Evolutionary conservation across 2,329 filamentous ascomycete genomes (phyloP).

Genomic region (Aureobasidium sp.): DNA sequence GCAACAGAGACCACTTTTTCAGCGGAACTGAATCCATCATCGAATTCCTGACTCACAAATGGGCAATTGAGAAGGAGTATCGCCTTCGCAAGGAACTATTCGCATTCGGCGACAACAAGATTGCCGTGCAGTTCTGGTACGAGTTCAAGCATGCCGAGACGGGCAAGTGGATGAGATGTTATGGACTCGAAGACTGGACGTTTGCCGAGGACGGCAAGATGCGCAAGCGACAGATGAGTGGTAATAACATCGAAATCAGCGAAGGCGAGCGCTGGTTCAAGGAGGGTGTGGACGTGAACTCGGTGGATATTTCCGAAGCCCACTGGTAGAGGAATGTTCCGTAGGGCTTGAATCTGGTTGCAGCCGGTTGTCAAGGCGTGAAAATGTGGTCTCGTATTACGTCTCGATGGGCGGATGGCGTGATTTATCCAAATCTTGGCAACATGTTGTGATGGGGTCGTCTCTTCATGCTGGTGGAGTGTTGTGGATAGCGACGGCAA

Average conservation of each 20-base stretch:
- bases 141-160: conserved; percentile 64
- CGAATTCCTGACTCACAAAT: conserved; percentile 64
- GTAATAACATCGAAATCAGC: conserved; percentile 52
- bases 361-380: background rate
- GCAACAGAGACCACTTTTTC: conserved; percentile 67
- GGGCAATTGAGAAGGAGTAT: conserved; percentile 65
- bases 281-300: conserved; percentile 62
- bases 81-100: conserved; percentile 77
- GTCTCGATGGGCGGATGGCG: background rate
- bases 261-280: conserved; percentile 62
- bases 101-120: conserved; percentile 65
- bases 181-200: conserved; percentile 76
- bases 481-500: conserved; percentile 74
- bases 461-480: conserved; percentile 57
- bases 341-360: background rate
- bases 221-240: conserved; percentile 70
- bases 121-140: conserved; percentile 89
- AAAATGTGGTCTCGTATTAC: background rate
- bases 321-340: conserved; percentile 48
- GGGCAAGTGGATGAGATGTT: conserved; percentile 75
- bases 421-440: background rate
- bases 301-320: conserved; percentile 57
- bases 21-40: conserved; percentile 61
- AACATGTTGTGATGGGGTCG: background rate
- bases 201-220: conserved; percentile 64